Base-by-base conservation (phyloP, 495 filamentous ascomycete species). In the Daldinia concentrica region DNA sequence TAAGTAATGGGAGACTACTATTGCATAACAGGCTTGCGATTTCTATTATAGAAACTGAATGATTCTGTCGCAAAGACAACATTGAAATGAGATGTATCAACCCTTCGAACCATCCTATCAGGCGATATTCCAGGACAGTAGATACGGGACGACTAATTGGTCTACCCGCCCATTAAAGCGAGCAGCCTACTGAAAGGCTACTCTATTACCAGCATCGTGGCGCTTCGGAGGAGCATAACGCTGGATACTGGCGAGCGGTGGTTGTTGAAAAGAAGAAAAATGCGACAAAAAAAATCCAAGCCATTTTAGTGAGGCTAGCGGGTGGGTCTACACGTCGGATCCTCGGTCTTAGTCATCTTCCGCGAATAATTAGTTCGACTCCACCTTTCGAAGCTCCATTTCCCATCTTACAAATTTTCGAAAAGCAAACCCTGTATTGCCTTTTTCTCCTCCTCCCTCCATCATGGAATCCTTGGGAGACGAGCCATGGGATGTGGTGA, bases 401-500 rank as follows among this genome's bases (percentile, higher is more conserved):
- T 71, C 71, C 70, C 64, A 76, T 72, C 68, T 2, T 72, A 78
- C 76, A 79, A 79, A 76, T 78, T 80, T 80, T 75, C 62, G 67
- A 64, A 69, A 65, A 64, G 62, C 74, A 57, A 65, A 59, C 19
- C 61, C 27, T 50, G 34, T 22, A 24, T 59, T 19, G 37, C 55
- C 64, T 64, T 71, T 60, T 72, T 69, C 61, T 67, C n/a, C n/a
- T 76, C 69, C 66, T 77, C 62, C 63, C 75, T 69, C 71, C 64
- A 69, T 71, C 59, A 97, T 97, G 93, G 93, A 96, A 72, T 88
- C 91, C 52, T 84, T 97, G 62, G 82, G 89, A 77, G 90, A 91
- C 57, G 93, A 92, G 32, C 82, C 85, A 52, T 99, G 96, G 96
- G 95, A 99, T 83, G 89, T 96, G 73, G 84, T 95, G 63, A 93